phyloP scores from a whole-genome alignment of 2,329 filamentous ascomycete genomes.

The Alternaria burnsii region DNA sequence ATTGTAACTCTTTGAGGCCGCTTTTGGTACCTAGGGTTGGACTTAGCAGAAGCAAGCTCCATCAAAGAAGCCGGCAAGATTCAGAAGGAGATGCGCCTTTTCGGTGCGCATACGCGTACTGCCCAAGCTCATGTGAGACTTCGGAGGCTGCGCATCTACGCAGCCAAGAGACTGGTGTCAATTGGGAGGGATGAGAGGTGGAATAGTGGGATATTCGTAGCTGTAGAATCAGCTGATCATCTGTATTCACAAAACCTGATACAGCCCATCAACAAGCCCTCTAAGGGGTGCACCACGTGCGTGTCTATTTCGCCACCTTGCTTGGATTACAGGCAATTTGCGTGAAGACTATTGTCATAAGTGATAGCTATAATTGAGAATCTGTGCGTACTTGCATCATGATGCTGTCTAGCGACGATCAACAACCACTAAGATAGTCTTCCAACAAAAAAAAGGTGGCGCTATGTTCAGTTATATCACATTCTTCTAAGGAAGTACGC shows the following conservation, averaged over 20 bases:
- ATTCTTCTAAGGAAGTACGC: not conserved
- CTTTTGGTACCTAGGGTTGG: too few relatives aligned
- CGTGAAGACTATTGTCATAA: not conserved
- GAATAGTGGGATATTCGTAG: not conserved
- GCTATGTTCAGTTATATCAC: not conserved
- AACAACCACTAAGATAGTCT: too few relatives aligned
- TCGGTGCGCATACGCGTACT: too few relatives aligned
- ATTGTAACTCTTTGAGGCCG: too few relatives aligned
- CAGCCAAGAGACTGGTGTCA: too few relatives aligned
- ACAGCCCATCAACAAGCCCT: not conserved
- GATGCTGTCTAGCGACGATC: too few relatives aligned
- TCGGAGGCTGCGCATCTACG: not conserved
- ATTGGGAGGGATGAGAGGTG: fast-evolving
- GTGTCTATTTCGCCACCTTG: not conserved
- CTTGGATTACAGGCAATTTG: not conserved
- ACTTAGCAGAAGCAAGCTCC: too few relatives aligned
- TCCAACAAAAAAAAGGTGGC: not conserved
- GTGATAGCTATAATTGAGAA: not conserved
- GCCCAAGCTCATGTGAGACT: not conserved
- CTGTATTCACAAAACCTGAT: not conserved
- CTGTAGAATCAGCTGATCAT: too few relatives aligned
- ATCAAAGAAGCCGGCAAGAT: too few relatives aligned
- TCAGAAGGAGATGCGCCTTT: too few relatives aligned
- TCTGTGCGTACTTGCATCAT: too few relatives aligned
- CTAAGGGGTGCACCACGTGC: not conserved